Evolutionary conservation across 129 eudicot genomes (phyloP).

Genomic region (Flaveria ramosissima): DNA sequence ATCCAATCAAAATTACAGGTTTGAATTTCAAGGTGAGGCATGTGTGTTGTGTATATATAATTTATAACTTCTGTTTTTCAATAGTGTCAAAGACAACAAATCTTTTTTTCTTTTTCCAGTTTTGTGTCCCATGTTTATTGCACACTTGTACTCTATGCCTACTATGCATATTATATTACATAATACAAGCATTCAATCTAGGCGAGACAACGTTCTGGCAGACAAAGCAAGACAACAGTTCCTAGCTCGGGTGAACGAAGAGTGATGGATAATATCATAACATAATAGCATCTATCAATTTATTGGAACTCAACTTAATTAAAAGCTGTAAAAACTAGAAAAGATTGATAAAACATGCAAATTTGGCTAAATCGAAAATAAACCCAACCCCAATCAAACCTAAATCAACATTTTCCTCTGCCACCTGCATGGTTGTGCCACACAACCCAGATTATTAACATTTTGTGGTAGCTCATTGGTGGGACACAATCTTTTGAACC

Average conservation of each 20-base stretch:
- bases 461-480: too few species aligned
- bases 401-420: too few species aligned
- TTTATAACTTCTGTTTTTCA: too few species aligned
- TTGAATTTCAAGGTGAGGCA: not conserved
- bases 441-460: too few species aligned
- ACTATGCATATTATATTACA: not conserved
- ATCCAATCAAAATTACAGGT: not conserved
- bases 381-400: not conserved
- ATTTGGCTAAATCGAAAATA: slow-evolving; percentile 10
- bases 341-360: slow-evolving; percentile 2
- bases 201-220: not conserved
- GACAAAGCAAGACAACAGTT: too few species aligned
- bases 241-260: too few species aligned
- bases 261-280: not conserved
- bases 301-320: not conserved
- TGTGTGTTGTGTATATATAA: not conserved
- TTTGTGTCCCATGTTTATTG: not conserved
- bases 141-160: not conserved
- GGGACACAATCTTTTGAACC: too few species aligned
- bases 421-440: too few species aligned
- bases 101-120: not conserved
- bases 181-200: not conserved
- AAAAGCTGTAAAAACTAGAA: not conserved
- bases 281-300: not conserved
- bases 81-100: too few species aligned